A percentile compares a stretch with the other conserved stretches of the same genome.
Conservation (phyloP, 2,329 filamentous ascomycete genomes). For the Neofusicoccum sp. region DNA sequence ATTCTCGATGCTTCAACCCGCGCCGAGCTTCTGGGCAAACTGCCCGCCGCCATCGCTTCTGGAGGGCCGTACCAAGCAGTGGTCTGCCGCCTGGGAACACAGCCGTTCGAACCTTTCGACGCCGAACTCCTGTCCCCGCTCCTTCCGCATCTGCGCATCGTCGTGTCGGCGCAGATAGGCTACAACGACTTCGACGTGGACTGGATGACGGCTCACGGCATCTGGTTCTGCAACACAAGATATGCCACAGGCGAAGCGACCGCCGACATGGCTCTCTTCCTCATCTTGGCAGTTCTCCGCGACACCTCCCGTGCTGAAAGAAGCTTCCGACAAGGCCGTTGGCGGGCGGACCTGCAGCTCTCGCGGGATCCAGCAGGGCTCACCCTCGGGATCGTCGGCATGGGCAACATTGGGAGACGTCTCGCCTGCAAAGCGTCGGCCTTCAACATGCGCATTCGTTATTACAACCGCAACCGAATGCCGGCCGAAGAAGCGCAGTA, state of each 20-base stretch:
- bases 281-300: conserved; percentile 47
- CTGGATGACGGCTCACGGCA: conserved; percentile 42
- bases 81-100: conserved; percentile 45
- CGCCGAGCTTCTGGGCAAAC: not conserved
- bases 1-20: conserved; percentile 6
- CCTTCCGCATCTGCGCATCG: conserved; percentile 45
- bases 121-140: conserved; percentile 44
- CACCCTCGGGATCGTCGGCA: conserved; percentile 50
- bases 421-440: conserved; percentile 40
- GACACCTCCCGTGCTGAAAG: conserved; percentile 44
- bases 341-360: conserved; percentile 34
- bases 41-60: not conserved
- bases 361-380: conserved; percentile 45
- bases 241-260: conserved; percentile 56
- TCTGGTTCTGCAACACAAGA: conserved; percentile 56
- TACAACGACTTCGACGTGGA: conserved; percentile 50
- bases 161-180: conserved; percentile 49
- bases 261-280: conserved; percentile 49
- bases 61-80: conserved; percentile 5
- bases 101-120: conserved; percentile 51
- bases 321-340: conserved; percentile 37
- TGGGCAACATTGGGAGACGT: conserved; percentile 49
- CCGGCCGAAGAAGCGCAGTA: conserved; percentile 35
- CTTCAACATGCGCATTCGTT: conserved; percentile 47
- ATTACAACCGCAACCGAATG: conserved; percentile 44